A percentile compares a stretch with the other conserved stretches of the same genome.
phyloP scores from a whole-genome alignment of 176 grass and related monocot species.

The Eleusine indica region DNA sequence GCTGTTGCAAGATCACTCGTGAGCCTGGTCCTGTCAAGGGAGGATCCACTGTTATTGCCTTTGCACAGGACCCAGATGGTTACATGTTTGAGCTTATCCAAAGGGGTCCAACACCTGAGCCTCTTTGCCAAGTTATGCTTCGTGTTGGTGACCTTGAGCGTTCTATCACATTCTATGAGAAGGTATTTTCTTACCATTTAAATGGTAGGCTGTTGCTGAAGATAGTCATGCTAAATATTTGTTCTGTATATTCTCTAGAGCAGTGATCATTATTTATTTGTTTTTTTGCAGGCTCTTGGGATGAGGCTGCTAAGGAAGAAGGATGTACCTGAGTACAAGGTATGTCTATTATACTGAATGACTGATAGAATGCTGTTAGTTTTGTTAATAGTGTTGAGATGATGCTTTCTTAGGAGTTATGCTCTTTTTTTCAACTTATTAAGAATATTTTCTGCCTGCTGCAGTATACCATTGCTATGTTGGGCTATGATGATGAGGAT shows the following conservation, averaged over 20 bases:
- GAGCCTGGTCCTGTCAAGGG: constrained; percentile 98
- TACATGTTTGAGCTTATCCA: constrained; percentile 96
- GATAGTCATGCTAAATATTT: constrained; percentile 12
- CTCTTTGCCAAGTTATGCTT: constrained; percentile 99
- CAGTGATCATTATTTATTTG: constrained; percentile 5
- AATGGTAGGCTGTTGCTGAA: not conserved
- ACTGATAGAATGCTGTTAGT: not conserved
- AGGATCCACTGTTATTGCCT: constrained; percentile 89
- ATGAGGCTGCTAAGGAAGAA: constrained; percentile 94
- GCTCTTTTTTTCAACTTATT: constrained; percentile 21
- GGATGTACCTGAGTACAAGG: constrained; percentile 91
- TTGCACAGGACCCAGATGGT: constrained; percentile 89
- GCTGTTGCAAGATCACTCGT: constrained; percentile 74
- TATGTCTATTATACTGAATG: constrained; percentile 32
- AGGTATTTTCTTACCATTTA: constrained; percentile 52
- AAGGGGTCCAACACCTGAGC: constrained; percentile 79
- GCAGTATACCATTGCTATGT: constrained; percentile 88
- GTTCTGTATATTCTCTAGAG: not conserved
- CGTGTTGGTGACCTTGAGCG: constrained; percentile 91
- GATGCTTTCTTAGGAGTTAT: not conserved
- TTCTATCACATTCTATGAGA: constrained; percentile 92
- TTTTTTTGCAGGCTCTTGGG: constrained; percentile 70
- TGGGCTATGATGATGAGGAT: constrained; percentile 84
- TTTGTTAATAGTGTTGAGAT: not conserved
- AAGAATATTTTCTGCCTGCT: constrained; percentile 29